Percentiles rank a stretch among this genome's conserved stretches.
Evolutionary conservation across 139 green algal genomes (phyloP).

Genomic region (Chlamydomonas eustigma): DNA sequence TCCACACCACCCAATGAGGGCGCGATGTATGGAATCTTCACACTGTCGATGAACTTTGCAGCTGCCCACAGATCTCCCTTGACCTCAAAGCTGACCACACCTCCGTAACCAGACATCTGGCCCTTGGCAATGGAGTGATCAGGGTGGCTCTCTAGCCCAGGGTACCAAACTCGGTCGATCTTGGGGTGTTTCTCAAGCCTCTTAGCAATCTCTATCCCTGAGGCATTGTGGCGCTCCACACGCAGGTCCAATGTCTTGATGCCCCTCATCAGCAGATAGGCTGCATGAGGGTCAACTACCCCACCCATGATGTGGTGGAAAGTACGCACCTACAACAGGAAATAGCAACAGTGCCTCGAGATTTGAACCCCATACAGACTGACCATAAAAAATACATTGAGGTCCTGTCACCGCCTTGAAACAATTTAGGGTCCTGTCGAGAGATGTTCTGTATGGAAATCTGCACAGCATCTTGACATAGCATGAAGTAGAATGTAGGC

Average conservation of each 20-base stretch:
- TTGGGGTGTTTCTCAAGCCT: conserved; percentile 86
- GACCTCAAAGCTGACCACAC: conserved; percentile 76
- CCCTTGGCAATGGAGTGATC: conserved; percentile 89
- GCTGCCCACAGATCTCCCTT: conserved; percentile 85
- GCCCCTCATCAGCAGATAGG: conserved; percentile 93
- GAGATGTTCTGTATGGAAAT: too few species aligned
- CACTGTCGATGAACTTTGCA: conserved; percentile 87
- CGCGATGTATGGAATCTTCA: conserved; percentile 96
- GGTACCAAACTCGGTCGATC: conserved; percentile 61
- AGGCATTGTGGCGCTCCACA: conserved; percentile 77
- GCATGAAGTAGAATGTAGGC: too few species aligned
- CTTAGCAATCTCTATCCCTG: conserved; percentile 35
- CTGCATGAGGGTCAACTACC: conserved; percentile 92
- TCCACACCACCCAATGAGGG: conserved; percentile 96
- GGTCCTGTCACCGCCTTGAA: not conserved
- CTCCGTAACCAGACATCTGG: conserved; percentile 94
- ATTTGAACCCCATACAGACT: conserved; percentile 3
- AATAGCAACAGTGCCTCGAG: not conserved
- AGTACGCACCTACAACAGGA: conserved; percentile 43
- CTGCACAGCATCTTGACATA: too few species aligned
- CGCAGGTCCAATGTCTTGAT: conserved; percentile 96
- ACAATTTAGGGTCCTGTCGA: too few species aligned
- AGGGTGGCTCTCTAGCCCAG: conserved; percentile 82
- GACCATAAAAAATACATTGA: not conserved
- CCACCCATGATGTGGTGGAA: conserved; percentile 98